phyloP scores from a whole-genome alignment of 2,329 filamentous ascomycete genomes.

The Coniochaeta sp. region DNA sequence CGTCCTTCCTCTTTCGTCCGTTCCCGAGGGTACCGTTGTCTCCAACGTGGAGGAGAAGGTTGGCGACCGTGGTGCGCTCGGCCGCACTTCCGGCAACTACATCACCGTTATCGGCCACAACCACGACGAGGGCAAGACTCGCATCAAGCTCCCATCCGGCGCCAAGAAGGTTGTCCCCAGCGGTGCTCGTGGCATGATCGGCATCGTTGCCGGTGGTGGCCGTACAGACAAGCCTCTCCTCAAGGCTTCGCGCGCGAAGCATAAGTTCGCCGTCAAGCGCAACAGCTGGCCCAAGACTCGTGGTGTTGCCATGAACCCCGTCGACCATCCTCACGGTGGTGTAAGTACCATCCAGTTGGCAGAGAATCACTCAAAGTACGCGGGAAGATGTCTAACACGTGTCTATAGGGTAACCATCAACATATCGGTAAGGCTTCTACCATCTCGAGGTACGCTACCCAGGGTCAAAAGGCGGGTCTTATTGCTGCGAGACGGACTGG shows the following conservation, averaged over 20 bases:
- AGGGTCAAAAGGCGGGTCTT: constrained; percentile 99
- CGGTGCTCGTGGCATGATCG: constrained; percentile 93
- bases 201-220: constrained; percentile 98
- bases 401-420: constrained; percentile 88
- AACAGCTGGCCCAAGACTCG: constrained; percentile 99
- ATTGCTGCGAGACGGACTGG: constrained; percentile 99
- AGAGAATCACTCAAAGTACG: neutral
- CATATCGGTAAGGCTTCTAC: constrained; percentile 99
- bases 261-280: constrained; percentile 99
- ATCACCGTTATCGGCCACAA: constrained; percentile 97
- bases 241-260: constrained; percentile 99
- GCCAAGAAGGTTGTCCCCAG: constrained; percentile 98
- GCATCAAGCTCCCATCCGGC: constrained; percentile 97
- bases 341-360: constrained; percentile 36
- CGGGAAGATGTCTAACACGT: constrained; percentile 33
- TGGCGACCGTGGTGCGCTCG: constrained; percentile 92
- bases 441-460: constrained; percentile 94
- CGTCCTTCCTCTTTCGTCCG: constrained; percentile 85
- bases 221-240: constrained; percentile 99
- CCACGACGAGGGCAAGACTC: constrained; percentile 98
- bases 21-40: constrained; percentile 98
- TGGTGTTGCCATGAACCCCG: constrained; percentile 99
- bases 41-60: constrained; percentile 99
- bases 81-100: constrained; percentile 98
- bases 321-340: constrained; percentile 98